phyloP scores from a whole-genome alignment of 805 yeast genomes.

The Saccharomycopsis amapae region DNA sequence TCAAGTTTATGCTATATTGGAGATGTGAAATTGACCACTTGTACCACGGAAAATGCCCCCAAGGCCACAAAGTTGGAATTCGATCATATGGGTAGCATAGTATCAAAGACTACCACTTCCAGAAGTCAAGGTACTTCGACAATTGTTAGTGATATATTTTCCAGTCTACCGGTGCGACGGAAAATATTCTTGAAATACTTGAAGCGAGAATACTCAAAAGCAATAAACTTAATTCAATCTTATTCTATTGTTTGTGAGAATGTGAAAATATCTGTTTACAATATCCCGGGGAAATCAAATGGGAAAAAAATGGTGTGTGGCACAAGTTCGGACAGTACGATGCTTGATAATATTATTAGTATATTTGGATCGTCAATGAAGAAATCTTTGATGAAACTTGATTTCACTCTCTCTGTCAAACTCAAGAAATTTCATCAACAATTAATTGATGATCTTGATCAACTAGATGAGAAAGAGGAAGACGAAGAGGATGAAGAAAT shows the following conservation, averaged over 20 bases:
- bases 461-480: slow-evolving; percentile 16
- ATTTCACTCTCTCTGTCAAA: slow-evolving; percentile 28
- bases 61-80: slow-evolving; percentile 50
- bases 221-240: slow-evolving; percentile 55
- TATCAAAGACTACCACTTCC: slow-evolving; percentile 33
- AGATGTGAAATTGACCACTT: slow-evolving; percentile 41
- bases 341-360: slow-evolving; percentile 53
- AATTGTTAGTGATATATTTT: slow-evolving; percentile 50
- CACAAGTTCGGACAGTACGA: slow-evolving; percentile 38
- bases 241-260: slow-evolving; percentile 56
- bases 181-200: slow-evolving; percentile 62
- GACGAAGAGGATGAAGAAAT: slow-evolving; percentile 19
- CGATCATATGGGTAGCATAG: slow-evolving; percentile 47
- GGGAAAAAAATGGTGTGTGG: slow-evolving; percentile 44
- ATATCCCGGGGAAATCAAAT: slow-evolving; percentile 31
- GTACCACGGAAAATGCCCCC: slow-evolving; percentile 43
- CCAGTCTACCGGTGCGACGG: slow-evolving; percentile 71
- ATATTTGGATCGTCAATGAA: slow-evolving; percentile 66
- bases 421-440: neutral
- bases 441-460: slow-evolving; percentile 3
- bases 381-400: slow-evolving; percentile 48
- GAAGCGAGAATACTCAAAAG: slow-evolving; percentile 65
- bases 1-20: slow-evolving; percentile 59
- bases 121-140: slow-evolving; percentile 69
- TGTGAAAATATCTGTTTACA: slow-evolving; percentile 54